Conservation (phyloP, 2,329 filamentous ascomycete genomes). For the Aschersonia sp. region DNA sequence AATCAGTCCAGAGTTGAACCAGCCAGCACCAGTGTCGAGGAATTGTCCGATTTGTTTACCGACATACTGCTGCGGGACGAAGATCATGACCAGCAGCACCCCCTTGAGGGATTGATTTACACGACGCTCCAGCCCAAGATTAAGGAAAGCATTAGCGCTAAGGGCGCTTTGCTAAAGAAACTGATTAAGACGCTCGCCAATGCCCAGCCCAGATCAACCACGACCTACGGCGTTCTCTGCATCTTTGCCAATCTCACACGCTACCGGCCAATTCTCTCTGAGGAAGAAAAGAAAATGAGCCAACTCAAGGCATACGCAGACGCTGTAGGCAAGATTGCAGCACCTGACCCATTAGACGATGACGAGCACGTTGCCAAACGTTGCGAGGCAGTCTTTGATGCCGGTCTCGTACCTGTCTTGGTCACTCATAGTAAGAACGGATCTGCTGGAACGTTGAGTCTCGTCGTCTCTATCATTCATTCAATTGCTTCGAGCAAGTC, state of each 20-base stretch:
- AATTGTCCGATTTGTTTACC: slow-evolving; percentile 48
- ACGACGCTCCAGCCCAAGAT: slow-evolving; percentile 73
- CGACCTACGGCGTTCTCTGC: slow-evolving; percentile 74
- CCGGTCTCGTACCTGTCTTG: slow-evolving; percentile 62
- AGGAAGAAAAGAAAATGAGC: slow-evolving; percentile 83
- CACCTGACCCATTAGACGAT: slow-evolving; percentile 55
- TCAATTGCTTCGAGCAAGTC: slow-evolving; percentile 61
- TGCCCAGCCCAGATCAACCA: slow-evolving; percentile 47
- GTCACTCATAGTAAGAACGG: slow-evolving; percentile 61
- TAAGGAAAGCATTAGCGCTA: slow-evolving; percentile 64
- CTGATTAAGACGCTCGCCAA: slow-evolving; percentile 50
- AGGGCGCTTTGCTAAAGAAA: slow-evolving; percentile 52
- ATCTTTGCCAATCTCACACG: slow-evolving; percentile 74
- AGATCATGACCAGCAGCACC: slow-evolving; percentile 47
- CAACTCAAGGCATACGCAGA: slow-evolving; percentile 93
- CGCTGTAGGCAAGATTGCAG: slow-evolving; percentile 51
- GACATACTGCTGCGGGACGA: slow-evolving; percentile 49
- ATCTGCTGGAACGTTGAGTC: slow-evolving; percentile 53
- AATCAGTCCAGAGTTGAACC: slow-evolving; percentile 31
- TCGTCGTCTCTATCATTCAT: slow-evolving; percentile 64
- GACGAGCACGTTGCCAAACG: slow-evolving; percentile 61
- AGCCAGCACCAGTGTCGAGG: slow-evolving; percentile 47
- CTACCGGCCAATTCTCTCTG: slow-evolving; percentile 63
- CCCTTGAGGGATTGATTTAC: slow-evolving; percentile 85
- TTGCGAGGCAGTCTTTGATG: slow-evolving; percentile 66